These are phyloP conservation scores for Sporothrix sp. DNA, from an alignment of 2,329 filamentous ascomycete genomes.

Conservation along the genomic window DNA sequence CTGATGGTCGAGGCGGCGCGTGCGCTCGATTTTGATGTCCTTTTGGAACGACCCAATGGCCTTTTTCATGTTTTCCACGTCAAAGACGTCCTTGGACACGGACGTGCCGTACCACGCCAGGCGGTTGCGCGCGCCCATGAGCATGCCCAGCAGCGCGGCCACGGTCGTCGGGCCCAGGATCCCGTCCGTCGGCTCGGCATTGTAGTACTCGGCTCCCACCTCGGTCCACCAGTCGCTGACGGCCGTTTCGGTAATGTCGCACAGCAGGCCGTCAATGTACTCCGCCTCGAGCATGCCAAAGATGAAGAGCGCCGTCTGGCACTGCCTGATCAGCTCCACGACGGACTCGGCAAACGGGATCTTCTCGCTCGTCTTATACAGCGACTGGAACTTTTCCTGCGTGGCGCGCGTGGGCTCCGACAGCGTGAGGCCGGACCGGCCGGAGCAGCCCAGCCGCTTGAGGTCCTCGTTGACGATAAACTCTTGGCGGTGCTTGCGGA, in stretches of 20 bases:
- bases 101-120: constrained; percentile 76
- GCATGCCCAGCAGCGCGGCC: constrained; percentile 72
- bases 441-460: constrained; percentile 85
- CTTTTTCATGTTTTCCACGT: constrained; percentile 69
- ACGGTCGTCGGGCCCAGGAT: constrained; percentile 89
- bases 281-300: constrained; percentile 82
- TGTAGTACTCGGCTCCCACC: constrained; percentile 84
- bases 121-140: constrained; percentile 84
- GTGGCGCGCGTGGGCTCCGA: constrained; percentile 70
- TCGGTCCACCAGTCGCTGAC: constrained; percentile 95
- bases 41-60: constrained; percentile 88
- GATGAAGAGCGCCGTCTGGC: constrained; percentile 76
- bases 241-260: constrained; percentile 83
- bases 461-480: constrained; percentile 94
- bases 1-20: constrained; percentile 69
- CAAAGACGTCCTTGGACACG: constrained; percentile 84
- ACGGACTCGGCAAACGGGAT: constrained; percentile 70
- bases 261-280: constrained; percentile 85
- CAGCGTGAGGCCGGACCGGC: constrained; percentile 75
- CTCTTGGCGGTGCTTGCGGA: constrained; percentile 65
- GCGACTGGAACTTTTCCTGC: constrained; percentile 80
- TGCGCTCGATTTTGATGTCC: constrained; percentile 67
- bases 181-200: constrained; percentile 84
- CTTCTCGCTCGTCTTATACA: constrained; percentile 80
- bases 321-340: constrained; percentile 80